phyloP scores from a whole-genome alignment of 352 stramenopile species.

The Globisporangium canariense region DNA sequence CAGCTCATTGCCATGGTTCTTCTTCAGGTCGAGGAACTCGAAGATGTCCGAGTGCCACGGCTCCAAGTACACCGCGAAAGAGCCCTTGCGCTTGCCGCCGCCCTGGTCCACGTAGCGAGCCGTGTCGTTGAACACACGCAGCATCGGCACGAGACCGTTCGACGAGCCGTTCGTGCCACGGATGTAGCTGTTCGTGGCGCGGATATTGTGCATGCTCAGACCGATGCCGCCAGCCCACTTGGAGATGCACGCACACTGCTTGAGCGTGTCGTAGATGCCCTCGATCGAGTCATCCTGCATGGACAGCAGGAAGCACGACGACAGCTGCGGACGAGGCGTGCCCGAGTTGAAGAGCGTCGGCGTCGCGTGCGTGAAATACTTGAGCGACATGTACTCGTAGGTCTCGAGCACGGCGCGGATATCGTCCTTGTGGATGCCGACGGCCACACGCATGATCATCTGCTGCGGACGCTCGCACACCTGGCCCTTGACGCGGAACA shows the following conservation, averaged over 20 bases:
- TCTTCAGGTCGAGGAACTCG: slow-evolving; percentile 97
- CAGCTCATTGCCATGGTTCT: slow-evolving; percentile 99
- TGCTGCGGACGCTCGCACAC: slow-evolving; percentile 98
- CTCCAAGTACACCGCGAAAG: slow-evolving; percentile 98
- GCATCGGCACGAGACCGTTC: slow-evolving; percentile 99
- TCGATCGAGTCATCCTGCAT: slow-evolving; percentile 99
- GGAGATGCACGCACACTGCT: slow-evolving; percentile 98
- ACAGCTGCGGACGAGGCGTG: slow-evolving; percentile 97
- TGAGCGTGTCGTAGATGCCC: slow-evolving; percentile 99
- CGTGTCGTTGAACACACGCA: slow-evolving; percentile 99
- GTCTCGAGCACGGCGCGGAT: slow-evolving; percentile 94
- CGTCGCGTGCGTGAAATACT: slow-evolving; percentile 98
- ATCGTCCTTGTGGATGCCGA: slow-evolving; percentile 98
- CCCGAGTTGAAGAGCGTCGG: slow-evolving; percentile 99
- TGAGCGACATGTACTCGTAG: slow-evolving; percentile 97
- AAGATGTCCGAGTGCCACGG: slow-evolving; percentile 99
- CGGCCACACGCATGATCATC: slow-evolving; percentile 97
- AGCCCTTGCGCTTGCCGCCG: slow-evolving; percentile 97
- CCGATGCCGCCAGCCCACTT: slow-evolving; percentile 99
- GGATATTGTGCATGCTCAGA: slow-evolving; percentile 98
- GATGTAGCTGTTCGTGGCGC: slow-evolving; percentile 96
- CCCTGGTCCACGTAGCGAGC: slow-evolving; percentile 99
- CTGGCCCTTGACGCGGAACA: slow-evolving; percentile 94
- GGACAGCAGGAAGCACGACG: slow-evolving; percentile 96
- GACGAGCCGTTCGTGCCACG: slow-evolving; percentile 97